Percentiles rank a stretch among this genome's conserved stretches.
Conservation (phyloP, 768 basidiomycete genomes). For the Trametes sanguinea region DNA sequence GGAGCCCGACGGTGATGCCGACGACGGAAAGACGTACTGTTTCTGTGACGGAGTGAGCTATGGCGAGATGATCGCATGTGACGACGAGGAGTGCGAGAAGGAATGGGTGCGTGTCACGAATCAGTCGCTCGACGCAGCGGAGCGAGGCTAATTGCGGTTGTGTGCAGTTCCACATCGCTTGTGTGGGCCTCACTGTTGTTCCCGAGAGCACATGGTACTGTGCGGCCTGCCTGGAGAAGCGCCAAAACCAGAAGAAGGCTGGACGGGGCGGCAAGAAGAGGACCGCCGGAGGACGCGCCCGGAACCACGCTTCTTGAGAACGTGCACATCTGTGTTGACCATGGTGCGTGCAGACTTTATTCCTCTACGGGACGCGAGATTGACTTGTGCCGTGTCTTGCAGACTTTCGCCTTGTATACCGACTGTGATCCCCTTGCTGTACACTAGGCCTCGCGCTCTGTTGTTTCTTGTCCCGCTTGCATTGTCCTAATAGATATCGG, state of each 20-base stretch:
- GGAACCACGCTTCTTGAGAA: slow-evolving; percentile 27
- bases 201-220: slow-evolving; percentile 81
- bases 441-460: neutral
- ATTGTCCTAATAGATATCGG: too few species aligned
- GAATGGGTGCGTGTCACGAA: slow-evolving; percentile 79
- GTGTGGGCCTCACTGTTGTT: slow-evolving; percentile 64
- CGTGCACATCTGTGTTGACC: neutral
- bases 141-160: slow-evolving; percentile 11
- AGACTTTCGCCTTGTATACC: too few species aligned
- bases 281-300: slow-evolving; percentile 28
- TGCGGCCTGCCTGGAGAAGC: slow-evolving; percentile 61
- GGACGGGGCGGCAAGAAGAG: slow-evolving; percentile 32
- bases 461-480: neutral
- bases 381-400: too few species aligned
- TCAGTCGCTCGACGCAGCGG: neutral
- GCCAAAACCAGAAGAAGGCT: slow-evolving; percentile 40
- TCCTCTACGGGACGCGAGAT: too few species aligned
- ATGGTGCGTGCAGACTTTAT: neutral
- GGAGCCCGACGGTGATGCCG: slow-evolving; percentile 59
- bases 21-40: slow-evolving; percentile 73
- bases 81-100: slow-evolving; percentile 72
- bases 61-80: slow-evolving; percentile 95
- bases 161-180: slow-evolving; percentile 75
- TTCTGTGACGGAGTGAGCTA: slow-evolving; percentile 83
- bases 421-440: too few species aligned